phyloP scores from a whole-genome alignment of 164 flowering plant species.

The Paratinospora sagittata region DNA sequence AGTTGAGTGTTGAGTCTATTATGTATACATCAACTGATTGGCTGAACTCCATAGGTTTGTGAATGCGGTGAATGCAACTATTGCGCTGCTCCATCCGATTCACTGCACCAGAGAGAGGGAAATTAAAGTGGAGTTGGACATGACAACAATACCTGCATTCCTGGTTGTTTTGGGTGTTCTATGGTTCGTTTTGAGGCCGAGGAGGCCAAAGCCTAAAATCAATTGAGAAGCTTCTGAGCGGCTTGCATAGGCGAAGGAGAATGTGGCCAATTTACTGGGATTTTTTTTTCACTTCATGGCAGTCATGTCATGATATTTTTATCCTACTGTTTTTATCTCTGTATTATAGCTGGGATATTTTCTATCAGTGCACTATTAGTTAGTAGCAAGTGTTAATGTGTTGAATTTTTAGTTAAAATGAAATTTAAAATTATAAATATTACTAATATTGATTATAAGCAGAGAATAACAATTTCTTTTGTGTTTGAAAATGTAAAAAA shows the following conservation, averaged over 20 bases:
- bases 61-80: constrained; percentile 61
- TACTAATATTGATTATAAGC: too few relatives aligned
- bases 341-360: too few relatives aligned
- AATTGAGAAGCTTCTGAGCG: constrained; percentile 35
- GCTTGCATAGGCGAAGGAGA: background rate
- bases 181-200: constrained; percentile 70
- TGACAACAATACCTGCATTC: constrained; percentile 86
- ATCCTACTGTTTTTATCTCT: too few relatives aligned
- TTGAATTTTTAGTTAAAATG: too few relatives aligned
- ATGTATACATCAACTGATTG: background rate
- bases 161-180: constrained; percentile 53
- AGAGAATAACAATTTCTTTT: too few relatives aligned
- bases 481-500: too few relatives aligned
- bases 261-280: background rate
- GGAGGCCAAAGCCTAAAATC: constrained; percentile 82
- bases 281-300: too few relatives aligned
- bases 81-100: constrained; percentile 72
- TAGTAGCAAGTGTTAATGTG: too few relatives aligned
- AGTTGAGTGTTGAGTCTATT: background rate
- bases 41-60: constrained; percentile 48
- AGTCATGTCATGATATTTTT: too few relatives aligned
- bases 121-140: constrained; percentile 68
- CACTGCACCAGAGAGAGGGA: constrained; percentile 80
- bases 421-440: too few relatives aligned
- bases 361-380: too few relatives aligned